Evolutionary conservation across 2,329 filamentous ascomycete genomes (phyloP).

Genomic region (Hypoxylon sp.): DNA sequence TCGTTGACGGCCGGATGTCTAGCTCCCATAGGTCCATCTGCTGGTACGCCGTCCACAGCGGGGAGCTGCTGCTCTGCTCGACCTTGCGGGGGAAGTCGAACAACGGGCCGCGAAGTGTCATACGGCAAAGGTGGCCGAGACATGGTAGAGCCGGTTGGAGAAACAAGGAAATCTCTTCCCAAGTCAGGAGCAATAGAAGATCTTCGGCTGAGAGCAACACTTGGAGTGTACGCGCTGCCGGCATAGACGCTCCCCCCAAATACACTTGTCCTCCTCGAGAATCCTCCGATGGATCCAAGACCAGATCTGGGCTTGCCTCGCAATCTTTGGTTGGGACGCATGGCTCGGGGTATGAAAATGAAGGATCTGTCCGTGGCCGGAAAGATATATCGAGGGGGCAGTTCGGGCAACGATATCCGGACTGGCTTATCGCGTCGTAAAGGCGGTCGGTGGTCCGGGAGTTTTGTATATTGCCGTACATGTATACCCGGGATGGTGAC

Average conservation of each 20-base stretch:
- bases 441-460: constrained; percentile 93
- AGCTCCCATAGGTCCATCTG: constrained; percentile 33
- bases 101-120: constrained; percentile 75
- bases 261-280: constrained; percentile 82
- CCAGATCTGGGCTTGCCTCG: constrained; percentile 78
- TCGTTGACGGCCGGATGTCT: constrained; percentile 58
- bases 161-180: constrained; percentile 77
- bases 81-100: constrained; percentile 77
- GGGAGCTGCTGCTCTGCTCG: constrained; percentile 44
- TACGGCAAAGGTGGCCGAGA: constrained; percentile 70
- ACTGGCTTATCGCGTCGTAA: constrained; percentile 96
- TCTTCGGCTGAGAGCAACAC: constrained; percentile 85
- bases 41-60: constrained; percentile 37
- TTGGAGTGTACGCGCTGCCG: constrained; percentile 83
- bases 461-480: constrained; percentile 89
- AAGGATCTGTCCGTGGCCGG: constrained; percentile 91
- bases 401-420: constrained; percentile 85
- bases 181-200: constrained; percentile 78
- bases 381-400: constrained; percentile 86
- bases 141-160: constrained; percentile 80
- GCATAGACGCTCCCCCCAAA: constrained; percentile 73
- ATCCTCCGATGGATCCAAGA: constrained; percentile 71
- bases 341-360: constrained; percentile 94
- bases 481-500: constrained; percentile 78
- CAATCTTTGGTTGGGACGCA: constrained; percentile 87